These are phyloP conservation scores for Tylopilus felleus DNA, from an alignment of 768 basidiomycete species.

Conservation along the genomic window DNA sequence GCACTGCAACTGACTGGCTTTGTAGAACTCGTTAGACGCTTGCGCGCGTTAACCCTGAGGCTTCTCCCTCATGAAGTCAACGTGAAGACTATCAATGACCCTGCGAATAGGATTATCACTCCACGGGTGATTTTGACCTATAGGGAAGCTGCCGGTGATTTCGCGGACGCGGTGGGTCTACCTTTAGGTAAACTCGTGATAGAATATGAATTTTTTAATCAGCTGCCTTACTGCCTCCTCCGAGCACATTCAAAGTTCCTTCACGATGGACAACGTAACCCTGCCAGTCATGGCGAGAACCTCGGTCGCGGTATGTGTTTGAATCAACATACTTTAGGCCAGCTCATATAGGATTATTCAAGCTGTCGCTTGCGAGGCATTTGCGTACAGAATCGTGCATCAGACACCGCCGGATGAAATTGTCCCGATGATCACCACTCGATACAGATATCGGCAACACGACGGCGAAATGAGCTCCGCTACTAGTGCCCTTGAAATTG, in stretches of 20 bases:
- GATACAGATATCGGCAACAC: slow-evolving; percentile 65
- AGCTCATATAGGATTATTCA: slow-evolving; percentile 25
- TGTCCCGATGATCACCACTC: slow-evolving; percentile 68
- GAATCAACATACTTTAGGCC: neutral
- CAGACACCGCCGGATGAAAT: slow-evolving; percentile 59
- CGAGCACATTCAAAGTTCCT: slow-evolving; percentile 78
- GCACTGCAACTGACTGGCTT: neutral
- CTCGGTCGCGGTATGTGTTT: slow-evolving; percentile 59
- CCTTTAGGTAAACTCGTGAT: neutral
- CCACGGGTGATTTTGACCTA: slow-evolving; percentile 76
- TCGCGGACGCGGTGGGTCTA: slow-evolving; percentile 68
- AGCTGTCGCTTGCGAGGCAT: slow-evolving; percentile 79
- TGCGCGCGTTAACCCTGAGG: slow-evolving; percentile 69
- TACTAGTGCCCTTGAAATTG: slow-evolving; percentile 78
- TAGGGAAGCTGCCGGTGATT: slow-evolving; percentile 81
- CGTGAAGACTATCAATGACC: slow-evolving; percentile 57
- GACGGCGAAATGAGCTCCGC: slow-evolving; percentile 78
- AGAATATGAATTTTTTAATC: neutral
- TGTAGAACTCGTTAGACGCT: slow-evolving; percentile 74
- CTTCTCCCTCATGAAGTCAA: slow-evolving; percentile 84
- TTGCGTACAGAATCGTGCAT: slow-evolving; percentile 80
- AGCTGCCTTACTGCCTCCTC: slow-evolving; percentile 83
- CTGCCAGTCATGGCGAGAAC: slow-evolving; percentile 87
- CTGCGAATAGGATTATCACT: slow-evolving; percentile 83
- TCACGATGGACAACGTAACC: slow-evolving; percentile 75